Base-by-base conservation (phyloP, 352 stramenopile genomes). In the Globisporangium abappressorium region DNA sequence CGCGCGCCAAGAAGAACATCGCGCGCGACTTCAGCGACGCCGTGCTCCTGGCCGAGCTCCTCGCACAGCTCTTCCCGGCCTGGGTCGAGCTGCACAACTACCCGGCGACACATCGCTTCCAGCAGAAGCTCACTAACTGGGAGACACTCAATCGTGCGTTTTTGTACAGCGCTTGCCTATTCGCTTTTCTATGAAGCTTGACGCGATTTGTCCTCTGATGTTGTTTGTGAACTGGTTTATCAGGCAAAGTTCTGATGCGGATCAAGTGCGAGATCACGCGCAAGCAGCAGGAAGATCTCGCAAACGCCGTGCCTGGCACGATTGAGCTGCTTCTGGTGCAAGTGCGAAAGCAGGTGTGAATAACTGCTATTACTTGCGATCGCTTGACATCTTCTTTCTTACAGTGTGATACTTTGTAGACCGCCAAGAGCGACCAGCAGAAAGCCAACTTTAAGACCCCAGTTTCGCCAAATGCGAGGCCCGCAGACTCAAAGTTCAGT, bases 101-200 rank as follows among this genome's bases (percentile, higher is more conserved):
- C 46, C 70, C 76, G 1, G 71, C 72, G 5, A 71, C 80, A 1
- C 62, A 76, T 59, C 70, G 72, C 5, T 71, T 84, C 51, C 71
- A 84, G 65, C 80, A 85, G 55, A 88, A 88, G 53, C 53, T 81
- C 33, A 68, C 66, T 54, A 88, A 88, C 72, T 88, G 80, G 80
- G 80, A 88, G 49, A 75, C 75, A 5, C 69, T 88, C 20, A 88
- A 88, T 24, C 76, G 80, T 87, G 57, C 43, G 80, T 61, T 33
- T 5, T 14, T 24, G 8, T 11, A 11, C n/a, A 41, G 62, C 20
- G 4, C 12, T 22, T 18, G 6, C n/a, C 28, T 33, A 2, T 20
- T 3, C 22, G 33, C 49, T n/a, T n/a, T 34, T 1, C 18, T 18
- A 14, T 38, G 20, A 18, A 20, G 9, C 9, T 51, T 26, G 22